Percentiles rank a stretch among this genome's conserved stretches.
These are phyloP conservation scores for Periglandula ipomoeae DNA, from an alignment of 2,329 filamentous ascomycete genomes.

Conservation along the genomic window DNA sequence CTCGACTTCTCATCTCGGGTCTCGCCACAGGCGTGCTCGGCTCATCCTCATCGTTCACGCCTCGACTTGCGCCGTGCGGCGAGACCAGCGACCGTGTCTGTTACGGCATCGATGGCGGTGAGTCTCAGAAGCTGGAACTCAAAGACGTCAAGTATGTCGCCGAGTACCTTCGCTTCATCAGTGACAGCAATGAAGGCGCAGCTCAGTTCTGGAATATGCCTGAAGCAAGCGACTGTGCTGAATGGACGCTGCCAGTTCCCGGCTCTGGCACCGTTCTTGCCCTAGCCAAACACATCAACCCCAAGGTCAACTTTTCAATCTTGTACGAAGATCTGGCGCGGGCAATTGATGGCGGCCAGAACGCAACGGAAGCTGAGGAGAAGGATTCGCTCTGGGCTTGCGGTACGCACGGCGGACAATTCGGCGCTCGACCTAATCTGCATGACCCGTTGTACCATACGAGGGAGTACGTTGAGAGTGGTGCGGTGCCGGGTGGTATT, in stretches of 20 bases:
- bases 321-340: conserved; percentile 15
- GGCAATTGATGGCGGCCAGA: conserved; percentile 15
- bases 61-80: not conserved
- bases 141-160: conserved; percentile 3
- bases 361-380: conserved; percentile 1
- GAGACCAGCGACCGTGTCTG: conserved; percentile 4
- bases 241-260: conserved; percentile 10
- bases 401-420: conserved; percentile 13
- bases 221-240: conserved; percentile 12
- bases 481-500: conserved; percentile 2
- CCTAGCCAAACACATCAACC: conserved; percentile 11
- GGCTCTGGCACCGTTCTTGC: not conserved
- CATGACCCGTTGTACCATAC: conserved; percentile 7
- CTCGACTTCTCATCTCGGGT: not conserved
- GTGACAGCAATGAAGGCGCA: not conserved
- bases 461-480: not conserved
- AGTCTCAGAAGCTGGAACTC: conserved; percentile 2
- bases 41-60: not conserved
- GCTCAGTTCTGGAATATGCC: conserved; percentile 10
- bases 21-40: not conserved
- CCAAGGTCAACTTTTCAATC: conserved; percentile 10
- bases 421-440: conserved; percentile 9
- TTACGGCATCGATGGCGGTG: conserved; percentile 5
- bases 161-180: conserved; percentile 1
- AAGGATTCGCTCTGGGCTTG: conserved; percentile 18